Conservation (phyloP, 495 filamentous ascomycete species). For the Penicillium longicatenatum region DNA sequence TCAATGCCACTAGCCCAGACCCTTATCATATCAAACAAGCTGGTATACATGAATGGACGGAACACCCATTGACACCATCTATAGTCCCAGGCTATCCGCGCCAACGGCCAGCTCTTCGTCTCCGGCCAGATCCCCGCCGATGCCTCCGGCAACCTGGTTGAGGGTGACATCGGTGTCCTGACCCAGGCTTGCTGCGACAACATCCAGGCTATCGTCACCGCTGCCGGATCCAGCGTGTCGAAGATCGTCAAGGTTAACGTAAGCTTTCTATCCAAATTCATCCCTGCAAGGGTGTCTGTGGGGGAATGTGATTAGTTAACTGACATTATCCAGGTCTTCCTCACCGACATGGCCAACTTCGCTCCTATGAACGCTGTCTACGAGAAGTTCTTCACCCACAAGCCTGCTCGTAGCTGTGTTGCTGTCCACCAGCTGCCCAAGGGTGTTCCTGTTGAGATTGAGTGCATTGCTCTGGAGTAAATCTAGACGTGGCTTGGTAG, state of each 20-base stretch:
- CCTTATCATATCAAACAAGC: too few species aligned
- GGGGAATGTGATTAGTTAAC: constrained; percentile 3
- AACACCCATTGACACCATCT: constrained; percentile 5
- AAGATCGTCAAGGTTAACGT: constrained; percentile 76
- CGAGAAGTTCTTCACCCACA: constrained; percentile 82
- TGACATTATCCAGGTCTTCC: constrained; percentile 59
- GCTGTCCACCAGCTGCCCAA: constrained; percentile 89
- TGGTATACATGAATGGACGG: background rate
- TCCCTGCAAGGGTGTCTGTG: too few species aligned
- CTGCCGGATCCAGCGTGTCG: constrained; percentile 72
- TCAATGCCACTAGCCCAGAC: too few species aligned
- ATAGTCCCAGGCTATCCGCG: constrained; percentile 88
- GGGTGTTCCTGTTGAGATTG: constrained; percentile 89
- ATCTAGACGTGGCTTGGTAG: constrained; percentile 2
- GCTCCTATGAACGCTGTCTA: constrained; percentile 86
- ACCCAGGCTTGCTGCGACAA: constrained; percentile 75
- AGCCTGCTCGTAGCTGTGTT: constrained; percentile 91
- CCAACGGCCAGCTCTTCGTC: constrained; percentile 81
- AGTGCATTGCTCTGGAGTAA: constrained; percentile 70
- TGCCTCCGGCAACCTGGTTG: constrained; percentile 68
- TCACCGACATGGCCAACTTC: constrained; percentile 85
- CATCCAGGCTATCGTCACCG: constrained; percentile 73
- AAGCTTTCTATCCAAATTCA: constrained; percentile 13
- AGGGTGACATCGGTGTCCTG: constrained; percentile 75
- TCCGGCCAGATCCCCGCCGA: constrained; percentile 92